These are phyloP conservation scores for Paecilomyces niveus DNA, from an alignment of 2,329 filamentous ascomycete species.

Conservation along the genomic window DNA sequence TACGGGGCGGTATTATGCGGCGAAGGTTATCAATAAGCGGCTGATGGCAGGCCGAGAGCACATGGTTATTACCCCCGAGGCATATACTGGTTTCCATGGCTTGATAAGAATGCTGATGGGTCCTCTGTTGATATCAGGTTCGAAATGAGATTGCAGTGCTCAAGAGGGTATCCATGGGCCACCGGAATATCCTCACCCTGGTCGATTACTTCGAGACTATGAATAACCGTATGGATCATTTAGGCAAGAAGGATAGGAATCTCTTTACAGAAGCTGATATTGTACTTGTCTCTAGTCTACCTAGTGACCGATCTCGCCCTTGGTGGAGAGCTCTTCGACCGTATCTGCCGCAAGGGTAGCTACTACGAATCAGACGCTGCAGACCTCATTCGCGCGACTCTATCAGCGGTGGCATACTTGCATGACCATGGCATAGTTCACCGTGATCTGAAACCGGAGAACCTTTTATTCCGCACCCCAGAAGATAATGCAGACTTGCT, in stretches of 20 bases:
- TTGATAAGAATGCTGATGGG: slow-evolving; percentile 4
- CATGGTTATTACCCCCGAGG: slow-evolving; percentile 61
- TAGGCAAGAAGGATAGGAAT: neutral
- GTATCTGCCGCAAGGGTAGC: slow-evolving; percentile 95
- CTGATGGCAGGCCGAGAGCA: slow-evolving; percentile 96
- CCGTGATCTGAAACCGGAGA: slow-evolving; percentile 95
- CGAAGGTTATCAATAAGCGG: slow-evolving; percentile 98
- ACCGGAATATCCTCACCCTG: slow-evolving; percentile 94
- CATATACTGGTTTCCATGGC: neutral
- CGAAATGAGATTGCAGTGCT: slow-evolving; percentile 97
- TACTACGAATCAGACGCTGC: slow-evolving; percentile 98
- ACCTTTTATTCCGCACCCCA: slow-evolving; percentile 90
- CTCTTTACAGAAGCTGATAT: slow-evolving; percentile 9
- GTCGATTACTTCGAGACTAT: slow-evolving; percentile 99
- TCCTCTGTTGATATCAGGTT: slow-evolving; percentile 50
- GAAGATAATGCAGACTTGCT: slow-evolving; percentile 96
- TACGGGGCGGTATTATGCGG: slow-evolving; percentile 94
- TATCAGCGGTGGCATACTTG: slow-evolving; percentile 96
- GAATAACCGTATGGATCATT: slow-evolving; percentile 65
- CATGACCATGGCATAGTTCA: slow-evolving; percentile 99
- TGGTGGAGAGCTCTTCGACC: slow-evolving; percentile 94
- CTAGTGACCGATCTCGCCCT: slow-evolving; percentile 94
- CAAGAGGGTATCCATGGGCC: slow-evolving; percentile 97
- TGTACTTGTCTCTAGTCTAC: slow-evolving; percentile 54
- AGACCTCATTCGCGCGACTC: slow-evolving; percentile 85